Percentiles rank a stretch among this genome's conserved stretches.
These are phyloP conservation scores for Drechslerella stenobrocha DNA, from an alignment of 2,329 filamentous ascomycete genomes.

Conservation along the genomic window DNA sequence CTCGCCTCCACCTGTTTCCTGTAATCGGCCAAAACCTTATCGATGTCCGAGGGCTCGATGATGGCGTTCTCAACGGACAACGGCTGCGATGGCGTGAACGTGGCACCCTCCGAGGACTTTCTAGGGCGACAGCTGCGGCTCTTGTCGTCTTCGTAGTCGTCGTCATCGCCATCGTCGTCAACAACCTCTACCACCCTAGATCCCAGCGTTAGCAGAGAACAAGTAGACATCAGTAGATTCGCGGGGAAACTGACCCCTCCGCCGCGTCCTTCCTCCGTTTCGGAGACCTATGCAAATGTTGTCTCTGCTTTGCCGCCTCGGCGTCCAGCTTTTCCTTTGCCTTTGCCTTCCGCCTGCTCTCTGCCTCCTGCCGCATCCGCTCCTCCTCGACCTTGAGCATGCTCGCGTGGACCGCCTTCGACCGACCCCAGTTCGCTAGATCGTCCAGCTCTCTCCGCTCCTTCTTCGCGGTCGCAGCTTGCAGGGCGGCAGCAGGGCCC, in stretches of 20 bases:
- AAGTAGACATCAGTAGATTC: background rate
- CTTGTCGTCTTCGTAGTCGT: conserved; percentile 9
- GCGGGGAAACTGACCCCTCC: conserved; percentile 4
- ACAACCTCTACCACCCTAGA: background rate
- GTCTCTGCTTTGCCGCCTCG: conserved; percentile 11
- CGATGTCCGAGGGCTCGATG: conserved; percentile 25
- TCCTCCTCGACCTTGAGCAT: conserved; percentile 27
- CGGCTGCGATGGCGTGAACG: background rate
- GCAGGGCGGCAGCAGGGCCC: background rate
- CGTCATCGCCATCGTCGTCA: conserved; percentile 16
- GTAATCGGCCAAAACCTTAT: conserved; percentile 29
- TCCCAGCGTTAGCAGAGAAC: background rate
- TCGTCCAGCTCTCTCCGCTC: conserved; percentile 19
- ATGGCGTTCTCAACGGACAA: conserved; percentile 1
- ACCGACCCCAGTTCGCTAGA: conserved; percentile 31
- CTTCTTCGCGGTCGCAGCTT: background rate
- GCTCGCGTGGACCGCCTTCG: conserved; percentile 28
- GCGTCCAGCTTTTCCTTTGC: background rate
- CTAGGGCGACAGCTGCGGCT: conserved; percentile 1
- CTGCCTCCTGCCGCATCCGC: conserved; percentile 15
- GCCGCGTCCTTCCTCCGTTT: conserved; percentile 36
- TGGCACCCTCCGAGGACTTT: conserved; percentile 9
- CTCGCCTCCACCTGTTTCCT: conserved; percentile 17
- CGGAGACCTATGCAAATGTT: conserved; percentile 14
- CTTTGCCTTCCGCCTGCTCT: conserved; percentile 14